Percentiles rank a stretch among this genome's conserved stretches.
Evolutionary conservation across 139 green algal genomes (phyloP).

Genomic region (Cymbomonas tetramitiformis): DNA sequence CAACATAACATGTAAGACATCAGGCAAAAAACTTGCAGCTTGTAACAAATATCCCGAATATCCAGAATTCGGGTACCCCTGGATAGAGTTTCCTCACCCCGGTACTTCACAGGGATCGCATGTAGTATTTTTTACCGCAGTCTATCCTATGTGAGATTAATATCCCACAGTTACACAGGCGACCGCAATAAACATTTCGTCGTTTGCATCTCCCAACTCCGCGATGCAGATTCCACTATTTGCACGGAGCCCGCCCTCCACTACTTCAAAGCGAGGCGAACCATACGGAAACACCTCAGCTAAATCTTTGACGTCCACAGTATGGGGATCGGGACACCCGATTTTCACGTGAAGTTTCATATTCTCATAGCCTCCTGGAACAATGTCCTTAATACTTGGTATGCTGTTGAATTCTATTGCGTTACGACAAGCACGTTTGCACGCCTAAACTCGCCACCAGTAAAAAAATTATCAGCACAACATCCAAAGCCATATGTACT

Average conservation of each 20-base stretch:
- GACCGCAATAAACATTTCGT: conserved; percentile 31
- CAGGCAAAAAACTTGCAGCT: too few relatives aligned
- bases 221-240: conserved; percentile 20
- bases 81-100: too few relatives aligned
- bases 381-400: conserved; percentile 22
- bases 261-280: conserved; percentile 15
- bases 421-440: conserved; percentile 28
- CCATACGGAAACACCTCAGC: conserved; percentile 33
- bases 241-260: conserved; percentile 25
- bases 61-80: too few relatives aligned
- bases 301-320: conserved; percentile 7
- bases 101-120: too few relatives aligned
- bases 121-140: too few relatives aligned
- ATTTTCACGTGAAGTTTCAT: conserved; percentile 33
- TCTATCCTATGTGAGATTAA: conserved; percentile 8
- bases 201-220: conserved; percentile 27
- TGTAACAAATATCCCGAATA: too few relatives aligned
- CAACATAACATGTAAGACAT: too few relatives aligned
- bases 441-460: too few relatives aligned
- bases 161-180: conserved; percentile 34
- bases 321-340: conserved; percentile 21
- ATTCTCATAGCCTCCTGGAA: conserved; percentile 30
- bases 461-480: too few relatives aligned
- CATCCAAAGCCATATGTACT: too few relatives aligned
- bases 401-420: conserved; percentile 42